These are phyloP conservation scores for Microsporum ferrugineum DNA, from an alignment of 2,329 filamentous ascomycete species.

Conservation along the genomic window DNA sequence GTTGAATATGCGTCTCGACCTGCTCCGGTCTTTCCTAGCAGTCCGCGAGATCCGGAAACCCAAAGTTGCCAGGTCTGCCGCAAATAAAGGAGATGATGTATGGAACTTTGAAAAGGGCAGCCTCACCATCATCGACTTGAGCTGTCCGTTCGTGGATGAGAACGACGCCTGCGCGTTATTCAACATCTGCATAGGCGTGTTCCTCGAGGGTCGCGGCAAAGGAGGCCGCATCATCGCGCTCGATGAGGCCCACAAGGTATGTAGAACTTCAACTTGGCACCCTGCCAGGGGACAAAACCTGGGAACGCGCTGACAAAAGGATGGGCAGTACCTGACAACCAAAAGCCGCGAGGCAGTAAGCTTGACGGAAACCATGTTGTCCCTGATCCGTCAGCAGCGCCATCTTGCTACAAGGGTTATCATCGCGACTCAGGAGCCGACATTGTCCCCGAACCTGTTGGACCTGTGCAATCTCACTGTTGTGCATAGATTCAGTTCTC, in stretches of 20 bases:
- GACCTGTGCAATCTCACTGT: conserved; percentile 62
- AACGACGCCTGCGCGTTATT: conserved; percentile 61
- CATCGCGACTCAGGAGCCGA: conserved; percentile 68
- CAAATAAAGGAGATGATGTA: neutral
- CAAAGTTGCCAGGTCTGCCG: neutral
- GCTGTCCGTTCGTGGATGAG: conserved; percentile 57
- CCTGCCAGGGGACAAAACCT: neutral
- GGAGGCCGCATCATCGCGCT: conserved; percentile 54
- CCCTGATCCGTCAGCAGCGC: conserved; percentile 57
- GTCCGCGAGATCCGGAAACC: neutral
- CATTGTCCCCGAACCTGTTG: conserved; percentile 54
- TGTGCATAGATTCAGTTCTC: conserved; percentile 60
- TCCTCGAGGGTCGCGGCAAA: conserved; percentile 44
- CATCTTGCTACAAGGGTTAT: conserved; percentile 57
- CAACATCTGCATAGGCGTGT: conserved; percentile 57
- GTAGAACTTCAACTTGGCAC: neutral
- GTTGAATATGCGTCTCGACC: conserved; percentile 48
- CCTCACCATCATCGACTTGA: conserved; percentile 60
- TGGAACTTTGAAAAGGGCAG: conserved; percentile 33
- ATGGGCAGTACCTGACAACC: conserved; percentile 45
- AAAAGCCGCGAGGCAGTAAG: conserved; percentile 42
- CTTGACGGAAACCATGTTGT: conserved; percentile 52
- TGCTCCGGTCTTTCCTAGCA: conserved; percentile 53
- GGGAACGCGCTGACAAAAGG: neutral
- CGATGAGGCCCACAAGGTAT: conserved; percentile 65